Conservation (phyloP, 2,329 filamentous ascomycete genomes). For the Colletotrichum truncatum region DNA sequence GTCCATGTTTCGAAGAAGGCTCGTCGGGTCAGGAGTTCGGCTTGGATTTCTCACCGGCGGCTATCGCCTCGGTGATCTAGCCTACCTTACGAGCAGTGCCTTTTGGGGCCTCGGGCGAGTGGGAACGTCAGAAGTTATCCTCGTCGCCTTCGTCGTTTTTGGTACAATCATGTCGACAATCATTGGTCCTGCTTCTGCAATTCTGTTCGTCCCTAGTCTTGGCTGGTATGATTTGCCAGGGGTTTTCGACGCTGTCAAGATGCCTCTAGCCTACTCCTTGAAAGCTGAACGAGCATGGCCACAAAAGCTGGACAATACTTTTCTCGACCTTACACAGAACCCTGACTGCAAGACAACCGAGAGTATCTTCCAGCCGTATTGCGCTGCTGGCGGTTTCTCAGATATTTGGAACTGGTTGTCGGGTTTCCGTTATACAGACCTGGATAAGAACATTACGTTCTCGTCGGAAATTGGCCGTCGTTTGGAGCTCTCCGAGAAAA, state of each 20-base stretch:
- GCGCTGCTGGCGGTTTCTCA: neutral
- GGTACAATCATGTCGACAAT: conserved; percentile 12
- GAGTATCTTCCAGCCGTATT: neutral
- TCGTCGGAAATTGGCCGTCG: neutral
- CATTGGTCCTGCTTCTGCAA: conserved; percentile 16
- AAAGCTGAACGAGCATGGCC: neutral
- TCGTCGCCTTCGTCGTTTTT: neutral
- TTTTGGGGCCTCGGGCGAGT: conserved; percentile 1
- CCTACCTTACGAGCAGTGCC: neutral
- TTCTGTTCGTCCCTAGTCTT: conserved; percentile 16
- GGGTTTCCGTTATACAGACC: neutral
- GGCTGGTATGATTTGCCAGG: neutral
- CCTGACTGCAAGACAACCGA: neutral
- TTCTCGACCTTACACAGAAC: neutral
- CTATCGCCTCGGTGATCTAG: conserved; percentile 9
- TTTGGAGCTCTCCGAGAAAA: neutral
- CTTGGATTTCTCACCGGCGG: conserved; percentile 12
- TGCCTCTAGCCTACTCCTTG: neutral
- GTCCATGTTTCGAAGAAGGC: neutral
- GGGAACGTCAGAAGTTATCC: neutral
- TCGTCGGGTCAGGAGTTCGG: neutral
- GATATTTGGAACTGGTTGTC: conserved; percentile 5
- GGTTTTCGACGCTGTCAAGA: neutral
- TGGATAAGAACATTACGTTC: conserved; percentile 4
- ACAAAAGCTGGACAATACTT: neutral